Percentiles rank a stretch among this genome's conserved stretches.
Evolutionary conservation across 257 asterid species (phyloP).

Genomic region (Nicotiana attenuata): DNA sequence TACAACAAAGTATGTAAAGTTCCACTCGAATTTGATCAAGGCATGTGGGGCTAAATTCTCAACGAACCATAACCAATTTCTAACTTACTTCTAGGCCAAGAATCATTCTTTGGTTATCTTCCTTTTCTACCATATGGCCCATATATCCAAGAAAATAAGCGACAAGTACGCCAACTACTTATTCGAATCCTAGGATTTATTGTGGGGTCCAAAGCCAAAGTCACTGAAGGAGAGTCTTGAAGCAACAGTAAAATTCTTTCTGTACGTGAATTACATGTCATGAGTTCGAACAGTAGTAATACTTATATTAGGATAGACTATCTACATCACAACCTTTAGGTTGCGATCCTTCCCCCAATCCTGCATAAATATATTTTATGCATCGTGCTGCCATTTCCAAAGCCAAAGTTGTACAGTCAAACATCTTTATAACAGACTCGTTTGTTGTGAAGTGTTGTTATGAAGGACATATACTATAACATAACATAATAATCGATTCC

Average conservation of each 20-base stretch:
- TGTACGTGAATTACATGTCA: accelerated
- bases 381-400: background rate
- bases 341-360: no score
- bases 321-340: no score
- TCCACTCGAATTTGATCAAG: background rate
- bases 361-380: no score
- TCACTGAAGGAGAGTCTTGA: accelerated
- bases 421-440: no score
- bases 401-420: background rate
- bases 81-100: background rate
- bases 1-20: background rate
- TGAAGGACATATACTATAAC: no score
- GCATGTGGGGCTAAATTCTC: background rate
- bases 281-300: no score
- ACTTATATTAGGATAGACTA: no score
- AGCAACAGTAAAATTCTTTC: no score
- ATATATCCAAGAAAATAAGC: background rate
- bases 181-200: constrained; percentile 8
- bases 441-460: no score
- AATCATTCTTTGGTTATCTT: constrained; percentile 4
- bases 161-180: constrained; percentile 13
- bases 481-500: no score
- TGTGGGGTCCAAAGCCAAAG: background rate
- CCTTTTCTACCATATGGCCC: constrained; percentile 13
- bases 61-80: background rate